Base-by-base conservation (phyloP, 768 basidiomycete genomes). In the Paxillus rubicundulus region DNA sequence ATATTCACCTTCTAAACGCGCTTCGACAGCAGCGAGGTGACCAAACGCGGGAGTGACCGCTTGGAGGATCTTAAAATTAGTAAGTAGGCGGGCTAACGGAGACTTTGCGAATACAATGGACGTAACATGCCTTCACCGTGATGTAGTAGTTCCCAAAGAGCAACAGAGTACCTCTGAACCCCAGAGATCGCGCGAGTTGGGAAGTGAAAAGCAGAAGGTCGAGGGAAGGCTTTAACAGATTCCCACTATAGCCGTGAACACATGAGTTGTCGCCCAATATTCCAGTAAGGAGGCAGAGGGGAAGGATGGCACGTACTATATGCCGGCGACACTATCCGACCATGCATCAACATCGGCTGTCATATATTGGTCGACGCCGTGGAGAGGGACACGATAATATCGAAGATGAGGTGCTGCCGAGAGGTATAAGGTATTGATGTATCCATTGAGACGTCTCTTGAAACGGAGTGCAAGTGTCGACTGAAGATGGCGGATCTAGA, bases 21-120 rank as follows among this genome's bases (percentile, higher is more conserved):
- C 92, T 65, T 97, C 93, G 4, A 88, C 80, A 0, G 90, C 89
- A 0, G 95, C 92, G 13, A 98, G 77, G 32, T 85, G 81, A 0
- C 95, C 96, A 70, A 98, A 98, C 0, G 94, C 89, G 0, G 95
- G 96, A 0, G 96, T 94, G 5, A 90, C 93, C 4, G 87, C 85
- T 24, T 84, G 78, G 4, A 98, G 71, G 37, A 97, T 87, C 56
- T 81, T 20, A 20, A 13, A 27, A 9, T 42, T 30, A 44, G 28
- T 28, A n/a, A 44, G 5, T 8, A 20, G n/a, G 2, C 2, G 4
- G 9, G 9, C 17, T 2, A 1, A n/a, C n/a, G n/a, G n/a, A 4
- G 24, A 27, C 12, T 9, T 33, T 33, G 9, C 38, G 18, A 9
- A 41, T 5, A 1, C 40, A 4, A 30, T 10, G 33, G 9, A 5